These are phyloP conservation scores for Francoa sonchifolia DNA, from an alignment of 441 rosid genomes.

Conservation along the genomic window DNA sequence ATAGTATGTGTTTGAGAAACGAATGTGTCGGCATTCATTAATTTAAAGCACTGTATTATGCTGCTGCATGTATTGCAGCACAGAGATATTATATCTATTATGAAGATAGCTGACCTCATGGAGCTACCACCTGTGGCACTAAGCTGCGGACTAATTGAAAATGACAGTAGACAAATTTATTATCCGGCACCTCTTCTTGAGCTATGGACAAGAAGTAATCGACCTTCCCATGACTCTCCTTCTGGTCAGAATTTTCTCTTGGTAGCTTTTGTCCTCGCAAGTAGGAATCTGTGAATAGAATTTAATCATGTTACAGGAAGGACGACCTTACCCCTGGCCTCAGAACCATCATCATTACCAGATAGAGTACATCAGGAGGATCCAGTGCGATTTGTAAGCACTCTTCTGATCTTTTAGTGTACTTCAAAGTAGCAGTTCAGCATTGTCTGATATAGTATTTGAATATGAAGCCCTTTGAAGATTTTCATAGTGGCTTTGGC, in stretches of 20 bases:
- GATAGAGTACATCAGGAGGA: conserved; percentile 24
- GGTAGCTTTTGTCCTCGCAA: conserved; percentile 10
- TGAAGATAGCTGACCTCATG: conserved; percentile 44
- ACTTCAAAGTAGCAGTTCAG: conserved; percentile 1
- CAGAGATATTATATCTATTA: conserved; percentile 17
- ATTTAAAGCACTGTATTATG: neutral
- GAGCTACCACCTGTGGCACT: conserved; percentile 55
- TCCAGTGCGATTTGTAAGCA: conserved; percentile 38
- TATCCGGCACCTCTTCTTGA: conserved; percentile 60
- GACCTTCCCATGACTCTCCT: conserved; percentile 40
- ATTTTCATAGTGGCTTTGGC: conserved; percentile 33
- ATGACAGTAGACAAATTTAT: conserved; percentile 21
- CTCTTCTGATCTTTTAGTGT: conserved; percentile 1
- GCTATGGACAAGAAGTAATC: conserved; percentile 53
- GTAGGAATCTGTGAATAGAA: neutral
- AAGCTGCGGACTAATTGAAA: conserved; percentile 20
- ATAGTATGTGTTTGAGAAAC: neutral
- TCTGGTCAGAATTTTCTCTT: conserved; percentile 34
- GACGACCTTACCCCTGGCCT: conserved; percentile 27
- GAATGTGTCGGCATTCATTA: neutral
- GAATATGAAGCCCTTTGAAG: conserved; percentile 32
- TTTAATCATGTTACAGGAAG: conserved; percentile 31
- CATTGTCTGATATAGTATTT: conserved; percentile 19
- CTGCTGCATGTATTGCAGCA: conserved; percentile 26
- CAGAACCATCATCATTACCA: conserved; percentile 35